Evolutionary conservation across 176 grass and related monocot species (phyloP), one percentile per base, ranked within the genome.

Genomic region (Oryza nivara): DNA sequence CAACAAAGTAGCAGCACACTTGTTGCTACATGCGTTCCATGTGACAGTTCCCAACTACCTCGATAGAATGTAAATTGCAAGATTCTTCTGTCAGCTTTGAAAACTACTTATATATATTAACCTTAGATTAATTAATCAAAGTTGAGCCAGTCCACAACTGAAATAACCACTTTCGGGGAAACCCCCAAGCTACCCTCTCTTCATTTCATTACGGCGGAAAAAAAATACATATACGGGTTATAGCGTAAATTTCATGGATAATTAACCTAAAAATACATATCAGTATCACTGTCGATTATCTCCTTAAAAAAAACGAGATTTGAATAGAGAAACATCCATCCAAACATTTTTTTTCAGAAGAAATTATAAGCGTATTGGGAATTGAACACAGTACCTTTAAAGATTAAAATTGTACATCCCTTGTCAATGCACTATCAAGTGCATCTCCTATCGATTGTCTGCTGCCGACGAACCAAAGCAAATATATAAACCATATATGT

Each of bases 41-140:
- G 85, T 69, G 70, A 68, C 17, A 66, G 12, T 48, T 75, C 77
- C 65, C 78, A 81, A 36, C 85, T 26, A 35, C 71, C 78, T 69
- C 47, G 71, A 60, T 75, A 11, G 67, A 75, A 81, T 81, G 36
- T 69, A 70, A 68, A 75, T 8, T 46, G 64, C 78, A 76, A 70
- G 78, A 76, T 82, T 86, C 84, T 75, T 51, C 7, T 49, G 1
- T 73, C 68, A n/a, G 84, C 43, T 73, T 43, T 65, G 7, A 70
- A 34, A 61, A 60, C 23, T 22, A 32, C 30, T 32, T 32, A 32
- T 32, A 32, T 32, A 7, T 14, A 15, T 30, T 58, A 41, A 22
- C 0, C 63, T 32, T 46, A 67, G 7, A 58, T 86, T 68, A 75
- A 74, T 63, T 4, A 35, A 54, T 44, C 25, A 7, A 12, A 52